Base-by-base conservation (phyloP, 257 asterid species). In the Solanum lycopersicoides region DNA sequence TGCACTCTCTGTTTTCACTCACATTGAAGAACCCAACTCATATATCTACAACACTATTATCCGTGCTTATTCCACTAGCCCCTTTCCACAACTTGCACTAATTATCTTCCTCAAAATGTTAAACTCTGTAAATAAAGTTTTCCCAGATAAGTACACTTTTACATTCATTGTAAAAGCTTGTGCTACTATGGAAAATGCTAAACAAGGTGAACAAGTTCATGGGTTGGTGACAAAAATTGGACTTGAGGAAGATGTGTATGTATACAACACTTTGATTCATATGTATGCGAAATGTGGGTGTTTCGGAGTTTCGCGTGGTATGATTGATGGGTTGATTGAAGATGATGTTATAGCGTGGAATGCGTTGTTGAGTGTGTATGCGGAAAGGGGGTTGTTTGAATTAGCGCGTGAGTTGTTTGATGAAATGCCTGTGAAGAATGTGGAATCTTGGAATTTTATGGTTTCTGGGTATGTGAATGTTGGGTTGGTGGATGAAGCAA, bases 381-480 rank as follows among this genome's bases (percentile, higher is more conserved):
- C 66, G 1, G 91, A 91, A 83, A 90, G 82, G 89, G 92, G 92
- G 13, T 83, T 91, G n/a, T 9, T 90, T 63, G 89, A 89, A 20
- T 85, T 71, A 47, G 93, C 89, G 0, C 86, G 75, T 30, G 83
- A 56, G 9, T 77, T 91, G 63, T 88, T 91, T 37, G 82, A 35
- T 50, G 92, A 91, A 74, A 91, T 91, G 93, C 91, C 91, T n/a
- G 89, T 59, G 28, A 90, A 88, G 87, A 87, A 90, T 82, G 72
- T 89, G 86, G 91, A 88, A 28, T 91, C 92, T 60, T 91, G 91
- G 93, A 91, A 91, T 66, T 91, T 90, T 83, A 32, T 91, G 92
- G 69, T 90, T 63, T 85, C 91, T 6, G 91, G 90, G 65, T 91
- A 88, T 75, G 89, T 56, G 8, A 91, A 88, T 50, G 39, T 63